phyloP scores from a whole-genome alignment of 139 green algal genomes.

The Zygnema cylindricum region DNA sequence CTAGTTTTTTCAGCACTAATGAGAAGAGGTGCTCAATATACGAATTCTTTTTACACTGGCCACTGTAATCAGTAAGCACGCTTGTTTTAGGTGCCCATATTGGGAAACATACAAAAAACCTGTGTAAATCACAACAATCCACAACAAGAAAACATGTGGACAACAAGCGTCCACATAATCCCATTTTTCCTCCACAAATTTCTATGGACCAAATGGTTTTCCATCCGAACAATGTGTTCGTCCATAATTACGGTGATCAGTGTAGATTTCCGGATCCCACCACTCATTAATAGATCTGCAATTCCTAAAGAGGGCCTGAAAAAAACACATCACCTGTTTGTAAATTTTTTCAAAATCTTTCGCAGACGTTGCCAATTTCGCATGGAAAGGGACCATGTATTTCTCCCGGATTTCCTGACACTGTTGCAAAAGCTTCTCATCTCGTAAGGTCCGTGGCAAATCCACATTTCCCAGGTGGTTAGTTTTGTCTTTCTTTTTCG shows the following conservation, averaged over 20 bases:
- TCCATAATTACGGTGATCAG: not conserved
- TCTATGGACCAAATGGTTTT: not conserved
- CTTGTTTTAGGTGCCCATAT: no score
- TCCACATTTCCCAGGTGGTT: not conserved
- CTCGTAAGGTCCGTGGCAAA: constrained; percentile 34
- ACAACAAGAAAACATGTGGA: no score
- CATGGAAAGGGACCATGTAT: constrained; percentile 38
- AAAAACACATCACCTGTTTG: constrained; percentile 7
- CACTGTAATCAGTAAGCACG: no score
- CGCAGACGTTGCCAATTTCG: not conserved
- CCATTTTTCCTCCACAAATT: not conserved
- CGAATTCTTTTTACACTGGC: no score
- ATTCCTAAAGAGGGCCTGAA: not conserved
- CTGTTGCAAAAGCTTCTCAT: constrained; percentile 26
- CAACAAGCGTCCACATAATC: not conserved
- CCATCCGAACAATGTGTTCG: not conserved
- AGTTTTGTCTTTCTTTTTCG: not conserved
- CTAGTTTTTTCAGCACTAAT: no score
- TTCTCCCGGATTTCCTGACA: constrained; percentile 28
- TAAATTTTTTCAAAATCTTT: not conserved
- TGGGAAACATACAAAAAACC: no score
- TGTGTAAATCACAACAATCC: no score
- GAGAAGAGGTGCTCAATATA: no score
- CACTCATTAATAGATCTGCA: not conserved
- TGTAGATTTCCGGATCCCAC: not conserved